A percentile compares a stretch with the other conserved stretches of the same genome.
phyloP scores from a whole-genome alignment of 1,284 basidiomycete species.

The Cutaneotrichosporon sp. region DNA sequence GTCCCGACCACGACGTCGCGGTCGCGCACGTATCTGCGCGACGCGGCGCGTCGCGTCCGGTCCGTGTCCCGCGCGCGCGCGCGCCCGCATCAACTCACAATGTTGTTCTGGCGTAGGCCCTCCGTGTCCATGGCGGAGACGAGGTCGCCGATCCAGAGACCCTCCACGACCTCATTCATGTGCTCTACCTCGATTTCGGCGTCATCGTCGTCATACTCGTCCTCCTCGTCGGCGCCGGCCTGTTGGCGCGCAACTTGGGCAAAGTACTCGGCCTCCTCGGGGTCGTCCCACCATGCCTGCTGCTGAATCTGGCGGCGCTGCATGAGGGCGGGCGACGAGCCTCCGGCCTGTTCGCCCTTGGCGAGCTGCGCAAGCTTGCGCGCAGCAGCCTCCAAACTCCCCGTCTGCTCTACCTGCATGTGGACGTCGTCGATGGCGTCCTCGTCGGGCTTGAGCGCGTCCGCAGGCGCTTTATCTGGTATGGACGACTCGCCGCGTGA shows the following conservation, averaged over 20 bases:
- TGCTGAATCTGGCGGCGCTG: neutral
- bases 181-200: constrained; percentile 31
- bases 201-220: constrained; percentile 17
- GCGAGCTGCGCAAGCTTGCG: constrained; percentile 22
- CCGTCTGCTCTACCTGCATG: constrained; percentile 30
- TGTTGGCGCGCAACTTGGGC: constrained; percentile 8
- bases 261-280: constrained; percentile 28
- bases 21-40: neutral
- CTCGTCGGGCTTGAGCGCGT: constrained; percentile 36
- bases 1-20: no score
- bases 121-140: constrained; percentile 42
- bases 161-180: constrained; percentile 41
- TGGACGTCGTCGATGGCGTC: constrained; percentile 37
- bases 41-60: neutral
- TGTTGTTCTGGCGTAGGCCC: constrained; percentile 35
- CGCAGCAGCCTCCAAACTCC: constrained; percentile 33
- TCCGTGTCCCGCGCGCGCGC: no score
- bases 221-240: constrained; percentile 16
- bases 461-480: constrained; percentile 25
- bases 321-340: constrained; percentile 2
- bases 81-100: constrained; percentile 36
- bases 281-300: constrained; percentile 23
- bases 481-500: constrained; percentile 10
- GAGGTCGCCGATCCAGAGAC: constrained; percentile 48
- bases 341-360: neutral